Evolutionary conservation across 805 yeast genomes (phyloP).

Genomic region (Metschnikowia colocasiae): DNA sequence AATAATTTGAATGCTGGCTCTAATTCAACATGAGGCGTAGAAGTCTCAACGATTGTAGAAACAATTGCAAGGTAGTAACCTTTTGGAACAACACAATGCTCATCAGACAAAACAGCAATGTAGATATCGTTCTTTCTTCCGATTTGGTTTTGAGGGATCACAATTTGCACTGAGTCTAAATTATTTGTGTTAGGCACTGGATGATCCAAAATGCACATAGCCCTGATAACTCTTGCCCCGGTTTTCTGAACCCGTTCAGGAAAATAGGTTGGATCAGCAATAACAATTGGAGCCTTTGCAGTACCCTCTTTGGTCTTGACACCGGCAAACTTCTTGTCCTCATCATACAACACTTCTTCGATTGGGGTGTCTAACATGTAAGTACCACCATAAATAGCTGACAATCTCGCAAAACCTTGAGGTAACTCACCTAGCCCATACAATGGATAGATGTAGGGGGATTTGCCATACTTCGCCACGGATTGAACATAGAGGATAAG

Average conservation of each 20-base stretch:
- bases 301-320: slow-evolving; percentile 88
- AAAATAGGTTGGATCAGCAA: slow-evolving; percentile 97
- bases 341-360: slow-evolving; percentile 77
- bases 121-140: slow-evolving; percentile 92
- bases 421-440: slow-evolving; percentile 97
- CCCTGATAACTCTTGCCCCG: slow-evolving; percentile 73
- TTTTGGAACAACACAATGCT: slow-evolving; percentile 85
- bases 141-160: slow-evolving; percentile 95
- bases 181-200: slow-evolving; percentile 80
- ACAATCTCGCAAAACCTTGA: slow-evolving; percentile 96
- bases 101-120: slow-evolving; percentile 82
- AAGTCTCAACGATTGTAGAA: slow-evolving; percentile 92
- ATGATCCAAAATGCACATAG: slow-evolving; percentile 85
- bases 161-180: slow-evolving; percentile 87
- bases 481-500: slow-evolving; percentile 81
- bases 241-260: slow-evolving; percentile 74
- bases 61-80: slow-evolving; percentile 91
- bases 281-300: slow-evolving; percentile 88
- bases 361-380: slow-evolving; percentile 97
- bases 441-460: slow-evolving; percentile 93
- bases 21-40: slow-evolving; percentile 84
- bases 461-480: slow-evolving; percentile 91
- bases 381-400: slow-evolving; percentile 98
- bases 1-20: slow-evolving; percentile 91
- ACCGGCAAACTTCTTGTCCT: slow-evolving; percentile 66